phyloP scores from a whole-genome alignment of 2,329 filamentous ascomycete genomes.

The Sphaerulina vaccinii region DNA sequence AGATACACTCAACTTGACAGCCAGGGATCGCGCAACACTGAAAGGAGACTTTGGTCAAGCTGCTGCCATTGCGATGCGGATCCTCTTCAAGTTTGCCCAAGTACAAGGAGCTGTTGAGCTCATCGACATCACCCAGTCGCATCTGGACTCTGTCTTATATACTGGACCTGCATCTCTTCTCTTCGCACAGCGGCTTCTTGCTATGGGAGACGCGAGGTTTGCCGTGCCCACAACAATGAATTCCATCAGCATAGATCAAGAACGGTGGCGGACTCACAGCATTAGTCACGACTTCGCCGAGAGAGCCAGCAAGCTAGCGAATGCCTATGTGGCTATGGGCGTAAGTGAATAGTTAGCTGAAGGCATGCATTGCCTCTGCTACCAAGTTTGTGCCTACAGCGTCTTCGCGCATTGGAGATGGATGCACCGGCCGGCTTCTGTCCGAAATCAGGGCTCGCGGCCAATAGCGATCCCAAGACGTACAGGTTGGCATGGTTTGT shows the following conservation, averaged over 20 bases:
- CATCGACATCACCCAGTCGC: slow-evolving; percentile 43
- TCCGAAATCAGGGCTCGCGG: too few relatives aligned
- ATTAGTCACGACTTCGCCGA: slow-evolving; percentile 35
- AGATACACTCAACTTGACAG: slow-evolving; percentile 1
- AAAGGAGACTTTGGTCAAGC: slow-evolving; percentile 38
- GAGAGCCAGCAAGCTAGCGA: slow-evolving; percentile 39
- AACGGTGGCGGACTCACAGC: slow-evolving; percentile 42
- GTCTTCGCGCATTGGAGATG: too few relatives aligned
- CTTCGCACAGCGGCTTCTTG: slow-evolving; percentile 40
- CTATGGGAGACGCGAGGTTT: slow-evolving; percentile 38
- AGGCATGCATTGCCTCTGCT: too few relatives aligned
- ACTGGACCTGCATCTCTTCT: slow-evolving; percentile 42
- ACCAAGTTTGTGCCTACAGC: too few relatives aligned
- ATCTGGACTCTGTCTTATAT: slow-evolving; percentile 47
- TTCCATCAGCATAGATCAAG: slow-evolving; percentile 46
- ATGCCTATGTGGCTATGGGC: slow-evolving; percentile 44
- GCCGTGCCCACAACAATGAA: slow-evolving; percentile 45
- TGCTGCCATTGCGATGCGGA: slow-evolving; percentile 40
- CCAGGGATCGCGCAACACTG: slow-evolving; percentile 8
- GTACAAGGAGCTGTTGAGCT: slow-evolving; percentile 39
- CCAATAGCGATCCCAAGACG: too few relatives aligned
- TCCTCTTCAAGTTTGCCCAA: slow-evolving; percentile 41
- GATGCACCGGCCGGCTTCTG: too few relatives aligned
- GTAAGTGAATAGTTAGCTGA: too few relatives aligned
- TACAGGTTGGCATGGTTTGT: too few relatives aligned